phyloP scores from a whole-genome alignment of 805 yeast species.

The Wickerhamiella bombiphila region DNA sequence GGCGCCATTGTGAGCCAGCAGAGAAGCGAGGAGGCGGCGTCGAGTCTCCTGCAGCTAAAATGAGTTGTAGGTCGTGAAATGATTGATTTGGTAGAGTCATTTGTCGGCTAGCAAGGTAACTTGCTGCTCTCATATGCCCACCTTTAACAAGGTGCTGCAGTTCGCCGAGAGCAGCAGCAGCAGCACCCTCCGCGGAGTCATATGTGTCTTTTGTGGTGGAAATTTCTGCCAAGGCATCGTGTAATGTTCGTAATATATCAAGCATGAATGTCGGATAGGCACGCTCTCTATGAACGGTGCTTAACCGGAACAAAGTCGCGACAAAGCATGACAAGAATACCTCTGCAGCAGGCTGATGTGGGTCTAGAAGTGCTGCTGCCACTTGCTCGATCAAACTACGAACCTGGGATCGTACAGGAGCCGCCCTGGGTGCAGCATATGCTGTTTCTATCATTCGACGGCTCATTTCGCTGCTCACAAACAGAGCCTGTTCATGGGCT shows the following conservation, averaged over 20 bases:
- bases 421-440: neutral
- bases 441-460: neutral
- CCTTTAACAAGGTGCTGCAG: neutral
- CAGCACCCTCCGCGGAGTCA: neutral
- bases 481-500: neutral
- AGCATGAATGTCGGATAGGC: neutral
- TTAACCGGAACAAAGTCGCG: neutral
- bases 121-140: neutral
- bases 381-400: neutral
- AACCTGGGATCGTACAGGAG: neutral
- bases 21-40: neutral
- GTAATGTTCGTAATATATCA: neutral
- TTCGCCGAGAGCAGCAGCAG: neutral
- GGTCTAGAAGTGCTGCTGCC: neutral
- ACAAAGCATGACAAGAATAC: neutral
- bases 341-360: constrained; percentile 1
- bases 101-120: neutral
- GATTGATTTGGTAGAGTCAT: neutral
- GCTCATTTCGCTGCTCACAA: neutral
- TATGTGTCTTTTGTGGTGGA: neutral
- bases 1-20: neutral
- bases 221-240: neutral
- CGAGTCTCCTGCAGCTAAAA: neutral
- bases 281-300: neutral
- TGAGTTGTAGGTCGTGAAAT: neutral